phyloP scores from a whole-genome alignment of 441 rosid genomes.

The Erysimum pusillum region DNA sequence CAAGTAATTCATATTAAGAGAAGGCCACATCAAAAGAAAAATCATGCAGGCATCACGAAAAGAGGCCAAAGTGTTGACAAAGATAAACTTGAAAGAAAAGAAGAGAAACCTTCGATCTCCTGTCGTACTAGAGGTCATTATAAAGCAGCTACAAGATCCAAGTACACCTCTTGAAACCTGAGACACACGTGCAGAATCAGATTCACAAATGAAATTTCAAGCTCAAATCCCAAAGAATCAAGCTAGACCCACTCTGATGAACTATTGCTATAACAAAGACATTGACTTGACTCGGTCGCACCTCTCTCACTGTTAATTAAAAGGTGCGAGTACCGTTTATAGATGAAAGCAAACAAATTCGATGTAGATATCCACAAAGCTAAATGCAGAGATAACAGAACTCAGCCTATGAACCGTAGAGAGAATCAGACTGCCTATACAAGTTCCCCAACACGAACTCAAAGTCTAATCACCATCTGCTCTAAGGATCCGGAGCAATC shows the following conservation, averaged over 20 bases:
- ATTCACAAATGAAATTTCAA: constrained; percentile 13
- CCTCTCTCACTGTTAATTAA: neutral
- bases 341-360: constrained; percentile 1
- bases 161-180: constrained; percentile 36
- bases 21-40: constrained; percentile 14
- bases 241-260: constrained; percentile 14
- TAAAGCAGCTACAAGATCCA: constrained; percentile 38
- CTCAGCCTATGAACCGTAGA: neutral
- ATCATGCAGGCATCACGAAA: constrained; percentile 17
- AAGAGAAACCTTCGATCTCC: constrained; percentile 43
- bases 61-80: constrained; percentile 4
- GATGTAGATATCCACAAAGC: constrained; percentile 4
- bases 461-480: constrained; percentile 6
- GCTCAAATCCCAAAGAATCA: constrained; percentile 15
- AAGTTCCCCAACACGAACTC: constrained; percentile 8
- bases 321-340: neutral
- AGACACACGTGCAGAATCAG: constrained; percentile 10
- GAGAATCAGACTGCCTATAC: constrained; percentile 10
- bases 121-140: constrained; percentile 47
- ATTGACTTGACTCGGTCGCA: neutral
- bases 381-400: constrained; percentile 6
- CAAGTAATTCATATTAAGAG: constrained; percentile 9
- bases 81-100: neutral
- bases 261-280: neutral
- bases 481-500: neutral